Base-by-base conservation (phyloP, 2,329 filamentous ascomycete genomes). In the Dothidotthia symphoricarpi region DNA sequence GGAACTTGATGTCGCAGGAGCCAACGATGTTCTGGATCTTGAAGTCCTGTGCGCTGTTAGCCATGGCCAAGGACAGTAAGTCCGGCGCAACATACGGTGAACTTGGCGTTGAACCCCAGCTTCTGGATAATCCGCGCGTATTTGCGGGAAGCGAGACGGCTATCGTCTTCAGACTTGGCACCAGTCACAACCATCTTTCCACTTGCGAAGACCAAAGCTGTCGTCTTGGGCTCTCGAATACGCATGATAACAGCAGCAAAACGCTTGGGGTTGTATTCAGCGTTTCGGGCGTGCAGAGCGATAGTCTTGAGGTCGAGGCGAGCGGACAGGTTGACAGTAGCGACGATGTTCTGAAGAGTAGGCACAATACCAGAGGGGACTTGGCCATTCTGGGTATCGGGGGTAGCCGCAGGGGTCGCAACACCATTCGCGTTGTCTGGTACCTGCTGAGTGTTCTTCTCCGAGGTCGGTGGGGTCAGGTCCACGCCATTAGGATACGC, bases 151-250 rank as follows among this genome's bases (percentile, higher is more conserved):
- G 93, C 93, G 62, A 98, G 83, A 75, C 96, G 96, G 44, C 88
- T 95, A 67, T 97, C 93, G 68, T 97, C 93, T 67, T 97, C 93
- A 1, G 88, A 95, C 73, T 97, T 97, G 49, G 91, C 91, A 74
- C 91, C 91, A 37, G 93, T 97, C 12, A 97, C 93, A 31, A 97
- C 93, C 93, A 98, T 97, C 81, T 98, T 98, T 71, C 93, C 93
- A 1, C 86, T 94, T 43, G 93, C 93, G 61, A 98, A 98, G 76
- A 98, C 97, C 40, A 98, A 74, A 5, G 93, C 93, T 2, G 93
- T 98, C 4, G 93, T 98, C 77, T 98, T 98, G 45, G 93, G 93
- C 63, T 98, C 93, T 63, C 93, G 90, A 57, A 98, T 98, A 75
- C 93, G 89, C 93, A 98, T 97, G 71, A 98, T 97, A 53, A 97